Conservation (phyloP, 169 alveolate species). For the Plasmodium cynomolgi region DNA sequence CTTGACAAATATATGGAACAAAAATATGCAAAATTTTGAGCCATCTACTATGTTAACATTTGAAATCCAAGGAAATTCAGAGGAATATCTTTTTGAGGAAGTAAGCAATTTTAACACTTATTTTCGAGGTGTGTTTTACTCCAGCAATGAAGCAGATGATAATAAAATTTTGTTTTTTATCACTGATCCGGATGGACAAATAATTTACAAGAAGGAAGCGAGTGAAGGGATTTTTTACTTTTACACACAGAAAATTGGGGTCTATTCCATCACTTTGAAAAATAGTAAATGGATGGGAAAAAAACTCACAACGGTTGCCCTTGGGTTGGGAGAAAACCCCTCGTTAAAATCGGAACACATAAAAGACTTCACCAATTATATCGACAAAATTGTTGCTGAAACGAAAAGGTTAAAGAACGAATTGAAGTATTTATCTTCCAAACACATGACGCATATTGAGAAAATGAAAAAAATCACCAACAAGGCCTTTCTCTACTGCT, state of each 20-base stretch:
- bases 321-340: constrained; percentile 68
- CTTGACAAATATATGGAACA: constrained; percentile 63
- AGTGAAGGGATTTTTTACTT: constrained; percentile 67
- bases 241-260: constrained; percentile 53
- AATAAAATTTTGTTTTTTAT: constrained; percentile 33
- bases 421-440: constrained; percentile 68
- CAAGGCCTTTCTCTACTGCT: constrained; percentile 68
- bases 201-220: constrained; percentile 58
- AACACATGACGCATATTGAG: constrained; percentile 56
- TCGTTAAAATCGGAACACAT: constrained; percentile 60
- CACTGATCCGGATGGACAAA: constrained; percentile 50
- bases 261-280: constrained; percentile 49
- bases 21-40: constrained; percentile 72
- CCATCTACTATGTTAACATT: constrained; percentile 67
- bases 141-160: constrained; percentile 60
- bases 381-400: constrained; percentile 40
- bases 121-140: constrained; percentile 71
- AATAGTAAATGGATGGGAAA: constrained; percentile 63
- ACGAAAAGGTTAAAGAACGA: constrained; percentile 69
- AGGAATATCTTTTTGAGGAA: constrained; percentile 66
- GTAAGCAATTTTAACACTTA: constrained; percentile 11
- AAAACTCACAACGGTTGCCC: constrained; percentile 61
- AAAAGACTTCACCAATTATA: constrained; percentile 62
- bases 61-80: constrained; percentile 57
- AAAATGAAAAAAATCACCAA: constrained; percentile 71